Conservation (phyloP, 164 flowering plant genomes). For the Houttuynia cordata region DNA sequence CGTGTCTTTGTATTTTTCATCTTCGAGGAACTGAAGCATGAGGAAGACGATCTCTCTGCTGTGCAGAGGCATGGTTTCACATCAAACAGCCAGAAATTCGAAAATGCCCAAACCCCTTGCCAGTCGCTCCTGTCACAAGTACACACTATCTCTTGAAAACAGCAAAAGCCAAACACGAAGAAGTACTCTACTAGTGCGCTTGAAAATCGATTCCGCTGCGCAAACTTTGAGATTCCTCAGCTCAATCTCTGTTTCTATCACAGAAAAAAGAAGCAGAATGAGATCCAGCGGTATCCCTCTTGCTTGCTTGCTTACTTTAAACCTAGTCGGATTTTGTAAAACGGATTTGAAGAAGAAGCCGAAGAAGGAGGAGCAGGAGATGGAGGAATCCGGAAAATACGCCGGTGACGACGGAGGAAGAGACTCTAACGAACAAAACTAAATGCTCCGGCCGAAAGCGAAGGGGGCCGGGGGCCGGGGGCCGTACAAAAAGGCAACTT, state of each 20-base stretch:
- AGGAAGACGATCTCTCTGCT: conserved; percentile 12
- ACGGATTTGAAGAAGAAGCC: too few relatives aligned
- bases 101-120: not conserved
- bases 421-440: conserved; percentile 5
- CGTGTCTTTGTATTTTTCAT: conserved; percentile 11
- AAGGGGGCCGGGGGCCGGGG: not conserved
- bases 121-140: not conserved
- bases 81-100: not conserved
- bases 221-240: not conserved
- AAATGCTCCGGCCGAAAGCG: conserved; percentile 5
- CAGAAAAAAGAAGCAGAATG: not conserved
- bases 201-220: not conserved
- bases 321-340: not conserved
- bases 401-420: not conserved
- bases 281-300: not conserved
- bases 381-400: too few relatives aligned
- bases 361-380: not conserved
- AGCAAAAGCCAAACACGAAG: too few relatives aligned
- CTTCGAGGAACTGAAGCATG: conserved; percentile 11
- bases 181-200: not conserved
- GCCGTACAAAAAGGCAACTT: not conserved
- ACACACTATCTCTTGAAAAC: not conserved
- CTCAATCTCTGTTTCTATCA: not conserved
- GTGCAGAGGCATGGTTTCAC: conserved; percentile 5
- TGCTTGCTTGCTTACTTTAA: too few relatives aligned